These are phyloP conservation scores for Scedosporium apiospermum DNA, from an alignment of 2,329 filamentous ascomycete species.

Conservation along the genomic window DNA sequence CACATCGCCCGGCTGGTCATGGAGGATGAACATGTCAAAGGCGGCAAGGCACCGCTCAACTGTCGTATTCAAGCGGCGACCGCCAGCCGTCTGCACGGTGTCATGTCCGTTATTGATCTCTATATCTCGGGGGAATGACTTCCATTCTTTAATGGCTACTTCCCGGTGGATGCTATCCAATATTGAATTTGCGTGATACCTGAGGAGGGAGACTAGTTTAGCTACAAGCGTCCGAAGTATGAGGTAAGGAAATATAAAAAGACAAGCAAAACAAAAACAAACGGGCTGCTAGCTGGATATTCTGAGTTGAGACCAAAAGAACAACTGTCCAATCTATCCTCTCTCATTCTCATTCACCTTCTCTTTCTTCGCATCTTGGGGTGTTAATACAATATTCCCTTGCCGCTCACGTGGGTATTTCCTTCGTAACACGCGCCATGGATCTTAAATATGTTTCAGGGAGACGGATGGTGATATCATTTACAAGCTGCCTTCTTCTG, in stretches of 20 bases:
- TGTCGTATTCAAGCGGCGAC: conserved; percentile 2
- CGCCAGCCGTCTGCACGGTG: not conserved
- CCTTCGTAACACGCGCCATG: not conserved
- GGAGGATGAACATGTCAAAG: conserved; percentile 83
- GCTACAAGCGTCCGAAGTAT: conserved; percentile 4
- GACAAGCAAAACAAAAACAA: not conserved
- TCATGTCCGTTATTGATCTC: conserved; percentile 12
- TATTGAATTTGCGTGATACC: conserved; percentile 66
- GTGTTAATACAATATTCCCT: not conserved
- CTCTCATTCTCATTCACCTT: not conserved
- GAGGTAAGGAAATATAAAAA: not conserved
- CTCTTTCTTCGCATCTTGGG: not conserved
- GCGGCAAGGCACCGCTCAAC: conserved; percentile 69
- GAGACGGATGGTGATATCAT: not conserved
- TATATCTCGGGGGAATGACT: conserved; percentile 9
- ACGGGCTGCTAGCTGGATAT: conserved; percentile 1
- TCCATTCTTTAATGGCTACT: conserved; percentile 72
- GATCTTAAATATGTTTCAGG: not conserved
- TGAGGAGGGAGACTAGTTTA: conserved; percentile 19
- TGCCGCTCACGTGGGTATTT: not conserved
- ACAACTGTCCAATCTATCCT: not conserved
- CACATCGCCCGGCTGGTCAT: conserved; percentile 63
- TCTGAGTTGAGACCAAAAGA: not conserved
- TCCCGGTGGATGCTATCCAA: conserved; percentile 74
- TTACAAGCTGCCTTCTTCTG: not conserved